phyloP scores from a whole-genome alignment of 2,329 filamentous ascomycete species.

The Blastomyces percursus region DNA sequence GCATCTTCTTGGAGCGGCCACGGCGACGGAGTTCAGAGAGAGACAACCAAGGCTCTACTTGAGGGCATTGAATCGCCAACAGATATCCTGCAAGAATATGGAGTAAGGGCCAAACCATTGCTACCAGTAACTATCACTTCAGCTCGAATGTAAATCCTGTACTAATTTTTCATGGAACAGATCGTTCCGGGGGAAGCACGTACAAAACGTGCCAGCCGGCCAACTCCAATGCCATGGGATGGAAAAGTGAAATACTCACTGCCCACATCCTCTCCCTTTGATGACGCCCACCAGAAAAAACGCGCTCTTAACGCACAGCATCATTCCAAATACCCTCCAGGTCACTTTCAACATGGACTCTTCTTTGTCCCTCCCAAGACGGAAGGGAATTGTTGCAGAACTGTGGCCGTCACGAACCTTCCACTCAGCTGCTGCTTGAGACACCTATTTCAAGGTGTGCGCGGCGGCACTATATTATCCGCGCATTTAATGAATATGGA shows the following conservation, averaged over 20 bases:
- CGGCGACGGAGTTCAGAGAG: neutral
- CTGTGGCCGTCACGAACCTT: slow-evolving; percentile 22
- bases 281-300: neutral
- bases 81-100: slow-evolving; percentile 6
- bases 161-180: neutral
- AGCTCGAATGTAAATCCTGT: neutral
- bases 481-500: slow-evolving; percentile 23
- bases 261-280: neutral
- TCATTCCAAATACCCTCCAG: slow-evolving; percentile 14
- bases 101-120: neutral
- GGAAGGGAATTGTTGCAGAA: slow-evolving; percentile 22
- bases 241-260: slow-evolving; percentile 11
- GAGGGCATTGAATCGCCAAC: slow-evolving; percentile 11
- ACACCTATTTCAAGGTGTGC: slow-evolving; percentile 18
- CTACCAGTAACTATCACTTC: neutral
- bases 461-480: slow-evolving; percentile 20
- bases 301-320: neutral
- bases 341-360: slow-evolving; percentile 24
- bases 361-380: slow-evolving; percentile 19
- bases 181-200: neutral
- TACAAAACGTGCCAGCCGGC: neutral
- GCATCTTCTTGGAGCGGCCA: neutral
- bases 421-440: slow-evolving; percentile 17
- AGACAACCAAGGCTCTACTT: slow-evolving; percentile 6
- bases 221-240: slow-evolving; percentile 11